Base-by-base conservation (phyloP, 2,329 filamentous ascomycete genomes). In the Pseudogymnoascus sp. region DNA sequence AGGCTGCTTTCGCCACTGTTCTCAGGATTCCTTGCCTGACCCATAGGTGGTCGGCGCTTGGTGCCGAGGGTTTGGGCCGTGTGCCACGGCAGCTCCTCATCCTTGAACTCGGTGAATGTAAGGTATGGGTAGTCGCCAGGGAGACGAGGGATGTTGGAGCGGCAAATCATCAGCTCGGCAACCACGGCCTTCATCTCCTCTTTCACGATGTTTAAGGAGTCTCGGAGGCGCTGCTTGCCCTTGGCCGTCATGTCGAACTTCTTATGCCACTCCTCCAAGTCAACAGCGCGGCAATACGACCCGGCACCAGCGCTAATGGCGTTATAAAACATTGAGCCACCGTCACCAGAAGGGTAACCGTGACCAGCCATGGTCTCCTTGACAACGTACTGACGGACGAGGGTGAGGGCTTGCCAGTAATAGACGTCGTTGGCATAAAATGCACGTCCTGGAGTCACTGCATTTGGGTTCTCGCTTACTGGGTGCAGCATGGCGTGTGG, bases 31-130 rank as follows among this genome's bases (percentile, higher is more conserved):
- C 15, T 57, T 13, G 15, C 15, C 15, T 4, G 15, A 3, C 10
- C n/a, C n/a, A 8, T n/a, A 57, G 26, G 28, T 3, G 5, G 26
- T 21, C 17, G 23, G 44, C 9, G n/a, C n/a, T 31, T 36, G 19
- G 26, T n/a, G 13, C 40, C 61, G 17, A 36, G 21, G 31, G 42
- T 23, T 17, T n/a, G 36, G 4, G 21, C 50, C 13, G 19, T 38
- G 31, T 19, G 15, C 86, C 86, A 88, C 6, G 85, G 85, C 66
- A 86, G 78, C 72, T 89, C 86, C 28, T 77, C 76, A 63, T 82
- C 82, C 63, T 83, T 81, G 28, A 88, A 76, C 65, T 79, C 78
- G 60, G 82, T 84, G 73, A 86, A 88, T 11, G 85, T 87, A 71
- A 88, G 71, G 76, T 88, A 87, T 15, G 57, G 50, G 2, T 36